A percentile compares a stretch with the other conserved stretches of the same genome.
These are phyloP conservation scores for Xylaria polymorpha DNA, from an alignment of 2,329 filamentous ascomycete species.

Conservation along the genomic window DNA sequence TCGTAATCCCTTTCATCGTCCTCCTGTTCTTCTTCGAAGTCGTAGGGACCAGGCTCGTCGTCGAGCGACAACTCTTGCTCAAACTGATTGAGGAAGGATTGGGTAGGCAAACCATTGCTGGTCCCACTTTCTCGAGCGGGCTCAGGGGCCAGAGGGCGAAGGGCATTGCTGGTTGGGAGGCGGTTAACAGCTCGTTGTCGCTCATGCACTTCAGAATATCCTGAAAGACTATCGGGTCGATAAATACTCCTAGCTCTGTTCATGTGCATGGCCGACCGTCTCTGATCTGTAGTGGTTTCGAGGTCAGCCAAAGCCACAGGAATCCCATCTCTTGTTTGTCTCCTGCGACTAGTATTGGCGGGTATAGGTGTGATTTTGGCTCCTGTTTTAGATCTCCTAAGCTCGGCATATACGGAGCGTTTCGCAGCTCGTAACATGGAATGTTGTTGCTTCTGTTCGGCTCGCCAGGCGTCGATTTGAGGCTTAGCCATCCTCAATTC, in stretches of 20 bases:
- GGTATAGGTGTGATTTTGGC: constrained; percentile 33
- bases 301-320: constrained; percentile 43
- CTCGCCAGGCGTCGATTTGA: constrained; percentile 40
- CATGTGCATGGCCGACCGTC: constrained; percentile 36
- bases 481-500: constrained; percentile 40
- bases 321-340: constrained; percentile 45
- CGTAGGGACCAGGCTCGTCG: constrained; percentile 29
- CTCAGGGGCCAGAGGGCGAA: constrained; percentile 29
- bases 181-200: constrained; percentile 3
- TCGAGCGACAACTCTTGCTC: constrained; percentile 27
- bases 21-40: constrained; percentile 24
- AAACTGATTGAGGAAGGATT: constrained; percentile 38
- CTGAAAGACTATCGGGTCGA: constrained; percentile 40
- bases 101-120: constrained; percentile 26
- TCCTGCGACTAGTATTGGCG: constrained; percentile 11
- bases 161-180: background rate
- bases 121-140: constrained; percentile 21
- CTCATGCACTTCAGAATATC: constrained; percentile 29
- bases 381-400: constrained; percentile 33
- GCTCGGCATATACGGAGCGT: constrained; percentile 38
- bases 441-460: constrained; percentile 30
- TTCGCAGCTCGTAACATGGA: constrained; percentile 12
- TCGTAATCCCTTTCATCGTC: constrained; percentile 36
- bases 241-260: constrained; percentile 41
- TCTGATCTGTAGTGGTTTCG: constrained; percentile 39